phyloP scores from a whole-genome alignment of 2,329 filamentous ascomycete genomes.

The Orbilia blumenaviensis region DNA sequence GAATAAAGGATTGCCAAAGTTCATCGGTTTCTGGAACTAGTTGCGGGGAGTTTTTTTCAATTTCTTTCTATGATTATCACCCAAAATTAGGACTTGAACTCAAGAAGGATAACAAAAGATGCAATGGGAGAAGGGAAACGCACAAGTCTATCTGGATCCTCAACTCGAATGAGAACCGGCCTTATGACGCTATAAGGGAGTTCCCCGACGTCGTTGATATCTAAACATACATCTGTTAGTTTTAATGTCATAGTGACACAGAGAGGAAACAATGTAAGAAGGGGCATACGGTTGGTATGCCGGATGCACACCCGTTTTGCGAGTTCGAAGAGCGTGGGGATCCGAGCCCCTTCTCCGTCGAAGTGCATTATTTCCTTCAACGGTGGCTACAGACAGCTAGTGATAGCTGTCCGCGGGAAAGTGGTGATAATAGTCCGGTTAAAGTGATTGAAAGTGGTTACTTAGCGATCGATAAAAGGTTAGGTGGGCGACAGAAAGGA shows the following conservation, averaged over 20 bases:
- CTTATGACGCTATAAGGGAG: constrained; percentile 73
- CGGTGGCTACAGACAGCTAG: neutral
- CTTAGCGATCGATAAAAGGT: no score
- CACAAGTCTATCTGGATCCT: constrained; percentile 77
- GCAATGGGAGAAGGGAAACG: constrained; percentile 56
- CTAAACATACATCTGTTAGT: constrained; percentile 58
- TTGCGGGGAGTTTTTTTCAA: constrained; percentile 81
- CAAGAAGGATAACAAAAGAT: no score
- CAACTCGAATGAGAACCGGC: constrained; percentile 75
- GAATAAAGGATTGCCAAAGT: constrained; percentile 82
- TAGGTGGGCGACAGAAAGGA: no score
- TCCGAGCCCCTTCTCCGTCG: neutral
- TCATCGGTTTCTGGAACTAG: constrained; percentile 74
- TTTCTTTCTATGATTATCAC: constrained; percentile 61
- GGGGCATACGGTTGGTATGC: constrained; percentile 31
- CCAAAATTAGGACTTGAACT: neutral
- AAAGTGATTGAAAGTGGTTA: no score
- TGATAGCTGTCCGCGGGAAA: neutral
- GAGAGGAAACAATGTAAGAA: neutral
- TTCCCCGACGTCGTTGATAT: constrained; percentile 75
- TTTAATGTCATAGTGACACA: neutral
- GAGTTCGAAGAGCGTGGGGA: constrained; percentile 47
- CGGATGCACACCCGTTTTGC: constrained; percentile 39
- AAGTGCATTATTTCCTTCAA: no score
- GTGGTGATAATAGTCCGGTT: no score